Evolutionary conservation across 352 stramenopile genomes (phyloP), one percentile per base, ranked within the genome.

Genomic region (Pythium volutum): DNA sequence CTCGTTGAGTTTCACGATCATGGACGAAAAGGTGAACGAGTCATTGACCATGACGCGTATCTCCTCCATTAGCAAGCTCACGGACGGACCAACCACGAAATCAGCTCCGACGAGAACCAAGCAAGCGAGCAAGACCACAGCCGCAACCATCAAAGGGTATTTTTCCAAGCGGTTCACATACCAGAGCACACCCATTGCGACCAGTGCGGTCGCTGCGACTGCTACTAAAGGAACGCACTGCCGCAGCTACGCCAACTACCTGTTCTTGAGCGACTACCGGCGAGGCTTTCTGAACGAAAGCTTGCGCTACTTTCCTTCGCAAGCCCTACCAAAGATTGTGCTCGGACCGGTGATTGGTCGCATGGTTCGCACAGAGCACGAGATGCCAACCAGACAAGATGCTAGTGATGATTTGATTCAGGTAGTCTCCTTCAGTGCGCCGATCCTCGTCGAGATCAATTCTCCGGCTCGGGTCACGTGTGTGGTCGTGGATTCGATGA

Each of bases 141-240:
- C 10, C 27, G 22, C 56, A 26, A 48, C 50, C 20, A 42, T 77
- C 9, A 88, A 80, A 55, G 82, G 82, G 0, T 59, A 81, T 47
- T 89, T 93, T 45, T 91, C 84, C 12, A 91, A 90, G 39, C 71
- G 84, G 11, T 93, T 87, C 62, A 80, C 76, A 7, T 91, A 89
- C 46, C 51, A 71, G 9, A 88, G 70, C 39, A 56, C 65, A 20
- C 64, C 48, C 18, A 41, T 62, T 14, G 18, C 66, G 22, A 54
- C 41, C 2, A 20, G 25, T 33, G 18, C 12, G 9, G 6, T 23
- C 11, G n/a, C n/a, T n/a, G n/a, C n/a, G n/a, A 49, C 26, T 26
- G 8, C 41, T 38, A 6, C 47, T 49, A 29, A 0, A 22, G 11
- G 31, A 23, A 23, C 33, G 3, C 27, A 34, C 16, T 68, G 55